These are phyloP conservation scores for Fusarium verrucosum DNA, from an alignment of 2,329 filamentous ascomycete genomes.

Conservation along the genomic window DNA sequence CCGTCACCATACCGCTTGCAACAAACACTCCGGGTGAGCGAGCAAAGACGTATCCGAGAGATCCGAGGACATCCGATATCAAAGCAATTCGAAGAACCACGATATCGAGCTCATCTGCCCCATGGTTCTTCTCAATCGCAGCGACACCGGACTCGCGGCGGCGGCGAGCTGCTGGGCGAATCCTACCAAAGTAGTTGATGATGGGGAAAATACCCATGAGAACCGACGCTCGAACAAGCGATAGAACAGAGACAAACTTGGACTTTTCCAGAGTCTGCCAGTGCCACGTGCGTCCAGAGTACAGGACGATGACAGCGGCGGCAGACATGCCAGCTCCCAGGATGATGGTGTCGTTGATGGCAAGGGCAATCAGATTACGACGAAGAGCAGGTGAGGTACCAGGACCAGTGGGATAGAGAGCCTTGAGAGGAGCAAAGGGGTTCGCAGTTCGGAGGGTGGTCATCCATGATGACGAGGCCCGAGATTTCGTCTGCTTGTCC, in stretches of 20 bases:
- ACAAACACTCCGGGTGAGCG: conserved; percentile 72
- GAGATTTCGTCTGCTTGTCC: conserved; percentile 53
- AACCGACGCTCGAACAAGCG: conserved; percentile 76
- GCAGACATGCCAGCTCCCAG: conserved; percentile 84
- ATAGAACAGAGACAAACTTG: conserved; percentile 82
- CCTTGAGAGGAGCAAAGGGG: conserved; percentile 78
- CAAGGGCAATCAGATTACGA: conserved; percentile 83
- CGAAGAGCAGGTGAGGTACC: conserved; percentile 69
- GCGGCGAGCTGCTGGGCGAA: conserved; percentile 57
- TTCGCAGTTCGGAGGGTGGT: conserved; percentile 62
- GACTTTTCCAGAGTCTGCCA: conserved; percentile 87
- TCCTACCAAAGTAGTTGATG: conserved; percentile 78
- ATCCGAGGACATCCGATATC: conserved; percentile 78
- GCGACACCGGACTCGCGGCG: conserved; percentile 50
- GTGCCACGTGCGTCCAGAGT: conserved; percentile 79
- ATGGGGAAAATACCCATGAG: conserved; percentile 80
- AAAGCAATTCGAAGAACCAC: conserved; percentile 79
- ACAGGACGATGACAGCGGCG: conserved; percentile 83
- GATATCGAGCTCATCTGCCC: conserved; percentile 82
- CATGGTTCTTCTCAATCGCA: conserved; percentile 63
- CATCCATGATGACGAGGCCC: conserved; percentile 43
- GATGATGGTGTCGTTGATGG: conserved; percentile 81
- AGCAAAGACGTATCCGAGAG: conserved; percentile 76
- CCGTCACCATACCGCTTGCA: conserved; percentile 74
- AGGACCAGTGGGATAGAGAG: conserved; percentile 77